Conservation (phyloP, 495 filamentous ascomycete species). For the Stereocaulon alpinum region DNA sequence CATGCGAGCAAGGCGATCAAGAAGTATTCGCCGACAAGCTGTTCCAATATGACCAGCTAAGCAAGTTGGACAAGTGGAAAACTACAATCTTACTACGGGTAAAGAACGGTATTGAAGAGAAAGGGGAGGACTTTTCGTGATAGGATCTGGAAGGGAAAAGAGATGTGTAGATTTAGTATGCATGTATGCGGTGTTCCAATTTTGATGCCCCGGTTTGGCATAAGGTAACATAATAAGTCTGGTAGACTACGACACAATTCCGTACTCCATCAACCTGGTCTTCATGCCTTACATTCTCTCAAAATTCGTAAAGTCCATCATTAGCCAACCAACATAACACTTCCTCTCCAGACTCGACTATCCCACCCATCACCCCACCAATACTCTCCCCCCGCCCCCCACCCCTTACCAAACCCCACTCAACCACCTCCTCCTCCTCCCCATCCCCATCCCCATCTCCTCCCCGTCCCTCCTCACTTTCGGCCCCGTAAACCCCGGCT, state of each 20-base stretch:
- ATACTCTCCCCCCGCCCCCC: too few species aligned
- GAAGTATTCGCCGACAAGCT: conserved; percentile 77
- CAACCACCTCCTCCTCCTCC: not conserved
- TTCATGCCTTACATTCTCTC: too few species aligned
- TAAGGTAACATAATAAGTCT: too few species aligned
- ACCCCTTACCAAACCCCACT: not conserved
- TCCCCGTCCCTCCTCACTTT: not conserved
- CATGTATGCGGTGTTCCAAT: not conserved
- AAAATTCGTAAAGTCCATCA: too few species aligned
- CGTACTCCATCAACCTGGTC: too few species aligned
- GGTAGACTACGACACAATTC: too few species aligned
- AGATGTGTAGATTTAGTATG: not conserved
- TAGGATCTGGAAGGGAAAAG: not conserved
- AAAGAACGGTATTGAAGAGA: conserved; percentile 70
- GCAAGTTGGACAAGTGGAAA: conserved; percentile 92
- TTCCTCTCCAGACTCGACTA: too few species aligned
- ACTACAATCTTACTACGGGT: conserved; percentile 71
- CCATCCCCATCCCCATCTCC: not conserved
- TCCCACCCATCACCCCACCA: too few species aligned
- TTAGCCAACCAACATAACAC: too few species aligned
- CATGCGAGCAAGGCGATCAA: conserved; percentile 62
- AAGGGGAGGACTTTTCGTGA: conserved; percentile 64
- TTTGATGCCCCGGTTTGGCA: too few species aligned
- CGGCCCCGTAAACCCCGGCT: conserved; percentile 1
- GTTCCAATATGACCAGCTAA: conserved; percentile 79